Base-by-base conservation (phyloP, 495 filamentous ascomycete species). In the Parathielavia appendiculata region DNA sequence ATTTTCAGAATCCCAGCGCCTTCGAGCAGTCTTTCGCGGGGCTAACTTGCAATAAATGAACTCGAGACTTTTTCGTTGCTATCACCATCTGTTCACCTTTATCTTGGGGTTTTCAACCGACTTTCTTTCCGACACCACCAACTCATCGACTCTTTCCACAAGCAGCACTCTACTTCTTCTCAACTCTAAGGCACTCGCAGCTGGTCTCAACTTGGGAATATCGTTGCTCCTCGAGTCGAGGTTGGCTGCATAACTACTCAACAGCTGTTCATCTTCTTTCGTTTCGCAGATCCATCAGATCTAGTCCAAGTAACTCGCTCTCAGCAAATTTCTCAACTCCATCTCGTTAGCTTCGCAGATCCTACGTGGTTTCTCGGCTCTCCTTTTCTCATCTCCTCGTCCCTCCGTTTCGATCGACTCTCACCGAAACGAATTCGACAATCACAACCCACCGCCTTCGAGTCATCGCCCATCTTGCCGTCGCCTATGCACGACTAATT, bases 111-210 rank as follows among this genome's bases (percentile, higher is more conserved):
- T 47, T 47, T 14, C 20, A 49, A 35, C 13, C 50, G 50, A 52
- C 51, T 45, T 49, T 49, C 43, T 32, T 50, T 50, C 54, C 54
- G 13, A 13, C 41, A 50, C 17, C 23, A 22, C 13, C 8, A 38
- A 5, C 6, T 6, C 54, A 20, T 12, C 35, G 7, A 16, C 17
- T 43, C 43, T 35, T 50, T 34, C 45, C 7, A 55, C 44, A 34
- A 49, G 20, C 45, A 32, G 14, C 4, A 40, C 32, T 49, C 43
- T n/a, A n/a, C n/a, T 40, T 44, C 35, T 56, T 56, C 54, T n/a
- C 8, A 41, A 38, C 32, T 19, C 5, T 5, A 34, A 22, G n/a
- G 3, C 23, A 38, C 26, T 6, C 26, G 2, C 35, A 13, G 46
- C 45, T 41, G 36, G 10, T 20, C 22, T 49, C 44, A 11, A 17